phyloP scores from a whole-genome alignment of 139 green algal species.

The Chlamydomonas sp. region DNA sequence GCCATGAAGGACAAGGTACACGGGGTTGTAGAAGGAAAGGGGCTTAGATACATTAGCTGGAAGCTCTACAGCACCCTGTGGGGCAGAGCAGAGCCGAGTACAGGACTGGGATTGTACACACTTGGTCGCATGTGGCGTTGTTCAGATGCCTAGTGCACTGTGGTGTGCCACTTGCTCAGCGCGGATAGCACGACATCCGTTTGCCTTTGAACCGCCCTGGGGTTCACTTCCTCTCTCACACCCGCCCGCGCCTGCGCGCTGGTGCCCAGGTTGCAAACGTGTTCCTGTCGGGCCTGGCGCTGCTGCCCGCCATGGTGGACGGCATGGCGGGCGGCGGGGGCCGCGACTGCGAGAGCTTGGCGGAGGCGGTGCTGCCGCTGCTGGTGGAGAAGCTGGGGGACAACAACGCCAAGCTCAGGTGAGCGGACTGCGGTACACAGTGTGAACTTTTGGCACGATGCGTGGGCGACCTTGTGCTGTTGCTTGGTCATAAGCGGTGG shows the following conservation, averaged over 20 bases:
- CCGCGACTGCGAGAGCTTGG: slow-evolving; percentile 44
- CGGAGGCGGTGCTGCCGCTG: slow-evolving; percentile 65
- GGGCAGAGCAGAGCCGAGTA: too few relatives aligned
- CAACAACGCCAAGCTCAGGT: slow-evolving; percentile 66
- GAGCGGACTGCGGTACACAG: neutral
- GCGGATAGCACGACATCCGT: too few relatives aligned
- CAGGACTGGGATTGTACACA: too few relatives aligned
- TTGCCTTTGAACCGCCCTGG: neutral
- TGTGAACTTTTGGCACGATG: neutral
- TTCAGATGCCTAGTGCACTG: too few relatives aligned
- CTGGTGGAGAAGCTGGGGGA: slow-evolving; percentile 85
- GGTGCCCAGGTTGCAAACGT: slow-evolving; percentile 69
- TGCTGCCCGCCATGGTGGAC: slow-evolving; percentile 55
- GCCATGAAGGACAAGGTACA: slow-evolving; percentile 25
- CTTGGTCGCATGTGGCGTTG: too few relatives aligned
- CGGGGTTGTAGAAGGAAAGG: neutral
- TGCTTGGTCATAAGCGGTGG: neutral
- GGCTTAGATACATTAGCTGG: neutral
- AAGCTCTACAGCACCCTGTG: too few relatives aligned
- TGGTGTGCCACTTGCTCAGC: too few relatives aligned
- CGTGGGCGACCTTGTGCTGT: neutral
- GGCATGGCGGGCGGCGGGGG: neutral
- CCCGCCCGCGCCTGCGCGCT: neutral
- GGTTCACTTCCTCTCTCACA: neutral
- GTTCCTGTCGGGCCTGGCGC: slow-evolving; percentile 46